Percentiles rank a stretch among this genome's conserved stretches.
These are phyloP conservation scores for Carex myosuroides DNA, from an alignment of 176 grass and related monocot genomes.

Conservation along the genomic window DNA sequence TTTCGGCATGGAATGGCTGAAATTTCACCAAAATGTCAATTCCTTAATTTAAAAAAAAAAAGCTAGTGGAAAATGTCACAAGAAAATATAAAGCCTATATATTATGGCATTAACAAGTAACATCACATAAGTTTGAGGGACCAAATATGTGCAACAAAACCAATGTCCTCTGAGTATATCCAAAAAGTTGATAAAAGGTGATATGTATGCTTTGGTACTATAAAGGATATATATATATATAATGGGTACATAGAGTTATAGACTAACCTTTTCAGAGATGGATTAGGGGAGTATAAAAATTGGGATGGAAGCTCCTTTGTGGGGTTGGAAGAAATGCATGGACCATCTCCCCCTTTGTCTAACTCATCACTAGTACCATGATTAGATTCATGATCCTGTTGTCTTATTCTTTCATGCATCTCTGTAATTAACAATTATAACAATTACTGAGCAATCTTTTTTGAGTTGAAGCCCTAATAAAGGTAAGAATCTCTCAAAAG, in stretches of 20 bases:
- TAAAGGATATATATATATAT: neutral
- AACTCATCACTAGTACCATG: conserved; percentile 52
- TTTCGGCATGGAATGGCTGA: neutral
- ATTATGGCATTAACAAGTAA: conserved; percentile 8
- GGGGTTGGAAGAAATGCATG: conserved; percentile 28
- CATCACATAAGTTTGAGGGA: neutral
- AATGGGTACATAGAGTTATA: conserved; percentile 24
- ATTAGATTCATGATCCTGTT: conserved; percentile 9
- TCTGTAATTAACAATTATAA: conserved; percentile 43
- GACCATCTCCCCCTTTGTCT: conserved; percentile 29
- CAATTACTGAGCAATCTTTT: conserved; percentile 6
- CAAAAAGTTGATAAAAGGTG: conserved; percentile 3
- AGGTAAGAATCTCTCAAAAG: conserved; percentile 19
- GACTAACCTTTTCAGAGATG: conserved; percentile 85
- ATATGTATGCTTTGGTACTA: neutral
- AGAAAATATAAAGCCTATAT: neutral
- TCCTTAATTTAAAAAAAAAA: neutral
- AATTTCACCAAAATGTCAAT: neutral
- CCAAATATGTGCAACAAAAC: neutral
- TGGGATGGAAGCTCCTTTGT: conserved; percentile 56
- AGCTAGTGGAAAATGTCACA: neutral
- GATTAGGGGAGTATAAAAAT: conserved; percentile 20
- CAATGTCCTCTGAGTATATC: neutral
- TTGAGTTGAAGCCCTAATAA: neutral
- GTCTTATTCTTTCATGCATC: conserved; percentile 9